Conservation (phyloP, 805 yeast genomes). For the Wickerhamomyces bisporus region DNA sequence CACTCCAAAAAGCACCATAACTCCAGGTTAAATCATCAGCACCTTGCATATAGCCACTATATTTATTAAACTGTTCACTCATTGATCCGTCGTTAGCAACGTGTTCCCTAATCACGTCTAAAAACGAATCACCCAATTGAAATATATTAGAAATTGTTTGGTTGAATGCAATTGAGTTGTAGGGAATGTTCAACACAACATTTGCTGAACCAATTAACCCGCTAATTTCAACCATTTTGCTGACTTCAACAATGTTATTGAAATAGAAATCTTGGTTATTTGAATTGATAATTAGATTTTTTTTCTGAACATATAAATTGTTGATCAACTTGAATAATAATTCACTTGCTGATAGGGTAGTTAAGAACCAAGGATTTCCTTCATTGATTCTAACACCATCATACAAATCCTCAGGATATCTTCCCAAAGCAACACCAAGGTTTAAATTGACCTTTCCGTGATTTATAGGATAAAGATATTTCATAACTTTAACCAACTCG, state of each 20-base stretch:
- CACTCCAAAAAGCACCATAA: constrained; percentile 69
- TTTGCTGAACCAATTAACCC: constrained; percentile 1
- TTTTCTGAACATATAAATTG: constrained; percentile 32
- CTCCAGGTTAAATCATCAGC: constrained; percentile 90
- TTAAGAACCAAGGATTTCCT: constrained; percentile 93
- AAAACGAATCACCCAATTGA: constrained; percentile 61
- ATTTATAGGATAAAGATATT: constrained; percentile 72
- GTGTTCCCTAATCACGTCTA: constrained; percentile 53
- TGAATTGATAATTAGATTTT: constrained; percentile 39
- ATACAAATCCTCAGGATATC: constrained; percentile 91
- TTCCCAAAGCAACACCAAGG: constrained; percentile 65
- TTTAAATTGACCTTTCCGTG: constrained; percentile 36
- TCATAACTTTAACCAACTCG: constrained; percentile 63
- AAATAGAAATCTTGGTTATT: constrained; percentile 29
- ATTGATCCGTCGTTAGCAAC: constrained; percentile 63
- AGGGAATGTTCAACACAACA: constrained; percentile 20
- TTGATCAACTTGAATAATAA: constrained; percentile 50
- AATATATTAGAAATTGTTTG: constrained; percentile 42
- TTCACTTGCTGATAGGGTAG: constrained; percentile 68
- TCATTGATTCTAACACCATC: constrained; percentile 67
- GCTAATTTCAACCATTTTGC: constrained; percentile 3
- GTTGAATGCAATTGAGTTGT: constrained; percentile 36
- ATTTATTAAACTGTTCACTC: constrained; percentile 84
- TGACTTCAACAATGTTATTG: constrained; percentile 20
- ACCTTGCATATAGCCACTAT: constrained; percentile 82